A percentile compares a stretch with the other conserved stretches of the same genome.
phyloP scores from a whole-genome alignment of 2,329 filamentous ascomycete species.

The Aspergillus oerlinghausenensis region DNA sequence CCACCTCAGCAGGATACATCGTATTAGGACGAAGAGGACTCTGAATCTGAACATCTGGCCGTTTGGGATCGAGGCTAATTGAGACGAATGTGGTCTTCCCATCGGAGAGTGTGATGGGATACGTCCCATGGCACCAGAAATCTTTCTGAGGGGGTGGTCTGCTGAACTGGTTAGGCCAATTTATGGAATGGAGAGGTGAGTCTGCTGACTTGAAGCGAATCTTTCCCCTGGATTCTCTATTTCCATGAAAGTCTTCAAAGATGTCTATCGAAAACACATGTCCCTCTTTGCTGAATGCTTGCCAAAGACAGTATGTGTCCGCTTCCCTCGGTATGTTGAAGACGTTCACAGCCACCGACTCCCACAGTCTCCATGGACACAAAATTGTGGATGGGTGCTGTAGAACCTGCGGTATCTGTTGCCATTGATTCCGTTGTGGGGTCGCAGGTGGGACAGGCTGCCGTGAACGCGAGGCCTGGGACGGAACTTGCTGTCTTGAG shows the following conservation, averaged over 20 bases:
- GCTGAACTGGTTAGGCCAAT: neutral
- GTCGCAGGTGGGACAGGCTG: neutral
- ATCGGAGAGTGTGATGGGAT: slow-evolving; percentile 25
- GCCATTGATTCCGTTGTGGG: neutral
- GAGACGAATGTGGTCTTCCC: slow-evolving; percentile 17
- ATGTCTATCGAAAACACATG: slow-evolving; percentile 55
- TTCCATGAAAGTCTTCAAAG: slow-evolving; percentile 41
- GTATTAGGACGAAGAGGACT: slow-evolving; percentile 33
- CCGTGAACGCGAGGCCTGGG: neutral
- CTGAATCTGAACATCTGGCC: slow-evolving; percentile 16
- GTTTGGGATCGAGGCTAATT: slow-evolving; percentile 22
- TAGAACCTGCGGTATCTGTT: neutral
- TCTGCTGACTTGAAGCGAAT: slow-evolving; percentile 49
- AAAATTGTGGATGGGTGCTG: slow-evolving; percentile 9
- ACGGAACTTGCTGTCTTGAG: neutral
- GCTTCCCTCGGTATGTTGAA: slow-evolving; percentile 30
- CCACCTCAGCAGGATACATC: slow-evolving; percentile 33
- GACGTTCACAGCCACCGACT: slow-evolving; percentile 36
- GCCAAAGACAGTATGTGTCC: slow-evolving; percentile 44
- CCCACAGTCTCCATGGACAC: slow-evolving; percentile 36
- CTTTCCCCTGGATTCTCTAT: slow-evolving; percentile 39
- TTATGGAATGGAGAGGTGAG: neutral
- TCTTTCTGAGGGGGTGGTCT: slow-evolving; percentile 48
- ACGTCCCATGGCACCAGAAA: slow-evolving; percentile 47
- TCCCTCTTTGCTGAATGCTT: slow-evolving; percentile 51